A percentile compares a stretch with the other conserved stretches of the same genome.
phyloP scores from a whole-genome alignment of 108 stramenopile species.

The Ochromonas danica region DNA sequence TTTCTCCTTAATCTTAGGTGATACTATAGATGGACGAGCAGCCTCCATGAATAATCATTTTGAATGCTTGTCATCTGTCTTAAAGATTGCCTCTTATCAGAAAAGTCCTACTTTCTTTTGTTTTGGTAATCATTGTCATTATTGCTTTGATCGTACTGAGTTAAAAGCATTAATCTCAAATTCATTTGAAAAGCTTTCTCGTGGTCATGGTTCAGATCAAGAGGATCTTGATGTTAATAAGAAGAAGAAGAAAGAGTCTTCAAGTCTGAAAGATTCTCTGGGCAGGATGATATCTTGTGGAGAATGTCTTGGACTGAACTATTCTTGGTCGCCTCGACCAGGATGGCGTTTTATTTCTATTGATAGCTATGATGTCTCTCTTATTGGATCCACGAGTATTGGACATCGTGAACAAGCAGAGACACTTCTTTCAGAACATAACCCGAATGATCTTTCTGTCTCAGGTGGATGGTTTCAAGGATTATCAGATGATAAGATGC shows the following conservation, averaged over 20 bases:
- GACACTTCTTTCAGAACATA: background rate
- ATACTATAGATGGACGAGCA: background rate
- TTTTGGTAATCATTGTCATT: background rate
- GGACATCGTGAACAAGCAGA: background rate
- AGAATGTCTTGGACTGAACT: too few species aligned
- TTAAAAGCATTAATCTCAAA: background rate
- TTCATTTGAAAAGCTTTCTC: too few species aligned
- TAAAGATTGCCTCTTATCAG: background rate
- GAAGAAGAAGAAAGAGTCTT: background rate
- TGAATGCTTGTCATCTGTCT: background rate
- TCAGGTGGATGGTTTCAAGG: background rate
- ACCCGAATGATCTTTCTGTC: background rate
- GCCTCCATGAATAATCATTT: background rate
- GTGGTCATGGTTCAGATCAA: background rate
- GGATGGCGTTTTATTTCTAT: background rate
- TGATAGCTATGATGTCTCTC: background rate
- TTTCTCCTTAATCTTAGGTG: background rate
- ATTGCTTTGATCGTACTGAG: background rate
- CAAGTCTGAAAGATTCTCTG: too few species aligned
- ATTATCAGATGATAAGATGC: background rate
- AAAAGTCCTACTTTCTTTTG: background rate
- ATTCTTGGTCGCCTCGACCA: background rate
- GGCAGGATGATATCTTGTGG: too few species aligned
- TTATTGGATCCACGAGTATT: background rate
- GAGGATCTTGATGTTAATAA: background rate